Percentiles rank a stretch among this genome's conserved stretches.
Evolutionary conservation across 129 eudicot species (phyloP).

Genomic region (Scalesia atractyloides): DNA sequence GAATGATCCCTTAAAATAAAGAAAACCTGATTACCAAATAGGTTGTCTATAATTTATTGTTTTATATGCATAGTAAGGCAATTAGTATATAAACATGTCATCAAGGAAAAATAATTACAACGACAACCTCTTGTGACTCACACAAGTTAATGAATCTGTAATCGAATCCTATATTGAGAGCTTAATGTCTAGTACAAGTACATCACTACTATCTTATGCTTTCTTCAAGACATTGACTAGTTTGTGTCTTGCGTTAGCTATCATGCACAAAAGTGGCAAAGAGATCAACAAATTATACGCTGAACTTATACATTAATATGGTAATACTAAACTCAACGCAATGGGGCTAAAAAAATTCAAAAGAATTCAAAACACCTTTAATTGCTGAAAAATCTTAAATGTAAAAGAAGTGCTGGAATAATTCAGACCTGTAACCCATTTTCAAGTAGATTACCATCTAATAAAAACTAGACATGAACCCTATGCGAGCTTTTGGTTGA

Average conservation of each 20-base stretch:
- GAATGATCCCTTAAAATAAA: slow-evolving; percentile 17
- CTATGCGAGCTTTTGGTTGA: not conserved
- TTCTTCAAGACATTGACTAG: slow-evolving; percentile 6
- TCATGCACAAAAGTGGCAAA: not conserved
- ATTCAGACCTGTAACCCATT: too few species aligned
- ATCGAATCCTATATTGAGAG: slow-evolving; percentile 10
- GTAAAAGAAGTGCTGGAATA: not conserved
- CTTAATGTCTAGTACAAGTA: slow-evolving; percentile 13
- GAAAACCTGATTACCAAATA: not conserved
- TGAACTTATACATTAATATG: not conserved
- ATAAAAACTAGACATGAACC: not conserved
- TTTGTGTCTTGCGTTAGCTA: not conserved
- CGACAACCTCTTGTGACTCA: not conserved
- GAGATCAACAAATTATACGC: slow-evolving; percentile 14
- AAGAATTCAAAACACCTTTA: not conserved
- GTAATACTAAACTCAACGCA: not conserved
- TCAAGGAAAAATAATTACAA: slow-evolving; percentile 16
- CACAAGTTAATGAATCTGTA: slow-evolving; percentile 3
- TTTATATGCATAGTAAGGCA: slow-evolving; percentile 17
- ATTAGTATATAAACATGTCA: not conserved
- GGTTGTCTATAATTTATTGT: not conserved
- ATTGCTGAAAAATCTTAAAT: not conserved
- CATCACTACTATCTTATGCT: not conserved
- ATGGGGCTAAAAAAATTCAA: not conserved
- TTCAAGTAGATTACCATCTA: too few species aligned